These are phyloP conservation scores for Xylaria cubensis DNA, from an alignment of 495 filamentous ascomycete species.

Conservation along the genomic window DNA sequence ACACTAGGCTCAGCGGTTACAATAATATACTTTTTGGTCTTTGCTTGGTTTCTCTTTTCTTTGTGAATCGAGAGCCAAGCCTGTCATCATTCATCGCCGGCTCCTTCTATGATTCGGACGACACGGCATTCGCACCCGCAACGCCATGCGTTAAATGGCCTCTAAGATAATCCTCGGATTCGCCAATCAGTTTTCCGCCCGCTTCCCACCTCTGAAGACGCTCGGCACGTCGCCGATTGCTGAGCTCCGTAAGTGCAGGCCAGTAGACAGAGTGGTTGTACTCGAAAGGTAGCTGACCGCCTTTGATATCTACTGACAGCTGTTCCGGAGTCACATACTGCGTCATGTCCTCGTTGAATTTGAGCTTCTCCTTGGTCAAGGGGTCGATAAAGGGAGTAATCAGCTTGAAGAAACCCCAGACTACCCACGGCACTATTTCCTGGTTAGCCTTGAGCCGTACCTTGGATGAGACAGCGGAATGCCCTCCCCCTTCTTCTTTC, in stretches of 20 bases:
- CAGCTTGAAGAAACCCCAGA: conserved; percentile 90
- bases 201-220: conserved; percentile 74
- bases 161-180: conserved; percentile 81
- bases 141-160: conserved; percentile 47
- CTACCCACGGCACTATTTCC: conserved; percentile 78
- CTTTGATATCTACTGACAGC: conserved; percentile 70
- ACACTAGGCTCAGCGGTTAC: too few relatives aligned
- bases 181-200: conserved; percentile 79
- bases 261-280: conserved; percentile 91
- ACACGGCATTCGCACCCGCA: conserved; percentile 21
- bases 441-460: conserved; percentile 23
- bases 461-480: not conserved
- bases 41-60: too few relatives aligned
- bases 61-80: not conserved
- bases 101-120: conserved; percentile 22
- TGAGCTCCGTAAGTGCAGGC: conserved; percentile 78
- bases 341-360: conserved; percentile 88
- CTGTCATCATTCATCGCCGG: not conserved
- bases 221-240: conserved; percentile 63
- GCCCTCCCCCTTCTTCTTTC: conserved; percentile 35
- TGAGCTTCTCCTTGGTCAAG: conserved; percentile 85
- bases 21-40: too few relatives aligned
- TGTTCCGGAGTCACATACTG: conserved; percentile 78
- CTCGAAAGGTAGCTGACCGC: conserved; percentile 74
- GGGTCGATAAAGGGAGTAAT: conserved; percentile 97